A percentile compares a stretch with the other conserved stretches of the same genome.
Conservation (phyloP, 257 asterid genomes). For the Fraxinus americana region DNA sequence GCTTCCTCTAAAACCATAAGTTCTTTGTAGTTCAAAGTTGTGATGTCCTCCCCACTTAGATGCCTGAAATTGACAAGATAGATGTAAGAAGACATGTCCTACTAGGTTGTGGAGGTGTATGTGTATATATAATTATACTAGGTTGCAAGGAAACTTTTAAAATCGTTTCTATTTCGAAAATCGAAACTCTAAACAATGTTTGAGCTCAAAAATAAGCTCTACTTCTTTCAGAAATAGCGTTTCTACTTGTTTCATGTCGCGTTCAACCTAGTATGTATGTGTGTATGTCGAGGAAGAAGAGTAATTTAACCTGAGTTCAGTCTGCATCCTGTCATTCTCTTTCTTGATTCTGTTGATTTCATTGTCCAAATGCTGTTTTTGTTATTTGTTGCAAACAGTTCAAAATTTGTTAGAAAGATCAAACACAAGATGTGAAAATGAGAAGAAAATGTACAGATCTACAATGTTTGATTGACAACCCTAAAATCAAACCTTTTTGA, state of each 20-base stretch:
- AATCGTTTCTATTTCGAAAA: too few relatives aligned
- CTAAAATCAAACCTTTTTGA: not conserved
- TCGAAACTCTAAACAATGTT: not conserved
- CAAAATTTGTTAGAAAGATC: not conserved
- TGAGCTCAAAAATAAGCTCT: not conserved
- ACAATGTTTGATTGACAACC: not conserved
- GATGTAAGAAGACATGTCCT: not conserved
- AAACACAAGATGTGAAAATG: conserved; percentile 4
- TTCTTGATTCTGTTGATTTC: conserved; percentile 92
- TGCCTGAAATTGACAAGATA: conserved; percentile 48
- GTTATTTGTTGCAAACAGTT: conserved; percentile 4
- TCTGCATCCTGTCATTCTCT: conserved; percentile 94
- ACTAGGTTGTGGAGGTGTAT: too few relatives aligned
- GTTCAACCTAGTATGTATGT: not conserved
- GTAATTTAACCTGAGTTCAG: conserved; percentile 71
- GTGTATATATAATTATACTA: too few relatives aligned
- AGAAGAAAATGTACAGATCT: conserved; percentile 13
- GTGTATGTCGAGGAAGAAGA: not conserved
- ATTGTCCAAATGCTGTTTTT: conserved; percentile 75
- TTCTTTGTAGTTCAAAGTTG: conserved; percentile 74
- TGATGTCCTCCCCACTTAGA: conserved; percentile 83
- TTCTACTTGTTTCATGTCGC: not conserved
- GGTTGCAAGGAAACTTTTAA: not conserved
- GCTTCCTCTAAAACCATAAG: conserved; percentile 83
- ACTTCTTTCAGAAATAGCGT: not conserved